These are phyloP conservation scores for Chaetomium cochliodes DNA, from an alignment of 495 filamentous ascomycete species.

Conservation along the genomic window DNA sequence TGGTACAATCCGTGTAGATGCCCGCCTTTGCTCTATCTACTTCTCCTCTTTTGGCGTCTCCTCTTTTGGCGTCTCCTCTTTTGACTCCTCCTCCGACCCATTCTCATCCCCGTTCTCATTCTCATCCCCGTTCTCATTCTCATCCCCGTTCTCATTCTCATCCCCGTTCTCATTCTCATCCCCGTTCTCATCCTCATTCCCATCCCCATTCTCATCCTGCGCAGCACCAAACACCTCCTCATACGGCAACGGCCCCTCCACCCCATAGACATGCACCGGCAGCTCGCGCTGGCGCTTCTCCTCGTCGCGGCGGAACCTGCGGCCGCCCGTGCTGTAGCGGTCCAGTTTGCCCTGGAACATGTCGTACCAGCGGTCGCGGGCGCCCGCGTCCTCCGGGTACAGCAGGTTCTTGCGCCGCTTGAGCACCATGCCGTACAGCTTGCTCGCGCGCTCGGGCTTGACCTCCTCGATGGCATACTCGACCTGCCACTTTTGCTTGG, in stretches of 20 bases:
- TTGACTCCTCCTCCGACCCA: neutral
- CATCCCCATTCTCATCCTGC: no score
- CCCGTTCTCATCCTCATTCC: no score
- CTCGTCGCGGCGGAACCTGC: conserved; percentile 31
- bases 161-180: conserved; percentile 6
- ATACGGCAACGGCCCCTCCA: conserved; percentile 26
- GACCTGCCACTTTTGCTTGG: conserved; percentile 64
- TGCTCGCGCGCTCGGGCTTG: conserved; percentile 35
- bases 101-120: neutral
- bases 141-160: neutral
- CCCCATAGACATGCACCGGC: conserved; percentile 38
- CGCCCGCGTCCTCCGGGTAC: conserved; percentile 17
- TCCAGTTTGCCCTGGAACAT: conserved; percentile 40
- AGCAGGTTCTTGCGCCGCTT: conserved; percentile 51
- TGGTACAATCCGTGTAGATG: no score
- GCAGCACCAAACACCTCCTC: neutral
- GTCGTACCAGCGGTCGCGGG: conserved; percentile 42
- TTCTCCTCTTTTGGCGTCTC: no score
- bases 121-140: conserved; percentile 1
- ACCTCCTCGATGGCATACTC: conserved; percentile 72
- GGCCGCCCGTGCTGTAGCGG: conserved; percentile 30
- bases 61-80: no score
- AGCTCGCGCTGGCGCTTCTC: conserved; percentile 13
- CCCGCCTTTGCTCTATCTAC: neutral
- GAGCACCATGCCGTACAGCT: conserved; percentile 52